Base-by-base conservation (phyloP, 2,329 filamentous ascomycete genomes). In the Aspergillus novoparasiticus region DNA sequence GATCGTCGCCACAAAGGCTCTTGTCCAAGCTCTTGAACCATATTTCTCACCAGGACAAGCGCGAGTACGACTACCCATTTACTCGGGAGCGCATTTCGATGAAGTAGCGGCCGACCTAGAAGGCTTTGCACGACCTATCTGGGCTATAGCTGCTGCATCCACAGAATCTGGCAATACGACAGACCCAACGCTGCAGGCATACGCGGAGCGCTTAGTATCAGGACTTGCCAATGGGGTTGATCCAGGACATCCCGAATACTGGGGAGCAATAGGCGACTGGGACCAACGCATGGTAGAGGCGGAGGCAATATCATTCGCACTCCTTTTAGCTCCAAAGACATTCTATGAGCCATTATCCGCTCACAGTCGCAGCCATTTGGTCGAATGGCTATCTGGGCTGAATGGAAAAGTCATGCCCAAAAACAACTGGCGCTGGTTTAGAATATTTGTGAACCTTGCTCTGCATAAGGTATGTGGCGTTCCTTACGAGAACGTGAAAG, bases 241-340 rank as follows among this genome's bases (percentile, higher is more conserved):
- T 56, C 76, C 77, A 14, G 14, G 60, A 0, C 73, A 76, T 53
- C 39, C 65, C 0, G 77, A 79, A 28, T 86, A 83, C 64, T 86
- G 84, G 84, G 83, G 83, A 0, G 70, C 75, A 1, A 77, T 85
- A 2, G 72, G 75, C 0, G 69, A 83, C 5, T 75, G 76, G 23
- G 83, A 86, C 56, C 84, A 86, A 66, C 71, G 83, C 2, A 86
- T 86, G 84, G 84, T 86, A 0, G 84, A 86, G 65, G 79, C 82
- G 46, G 84, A 86, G 66, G 81, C 82, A 30, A 76, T 86, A 4
- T 79, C 82, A 0, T 84, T 81, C 67, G 82, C 82, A 0, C 71
- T 86, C 1, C 73, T 86, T 0, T 70, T 75, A 3, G 80, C 81
- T 0, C 82, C 83, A 1, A 68, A 75, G 4, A 68, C 73, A 2